Percentiles rank a stretch among this genome's conserved stretches.
These are phyloP conservation scores for Ilyonectria robusta DNA, from an alignment of 2,329 filamentous ascomycete genomes.

Conservation along the genomic window DNA sequence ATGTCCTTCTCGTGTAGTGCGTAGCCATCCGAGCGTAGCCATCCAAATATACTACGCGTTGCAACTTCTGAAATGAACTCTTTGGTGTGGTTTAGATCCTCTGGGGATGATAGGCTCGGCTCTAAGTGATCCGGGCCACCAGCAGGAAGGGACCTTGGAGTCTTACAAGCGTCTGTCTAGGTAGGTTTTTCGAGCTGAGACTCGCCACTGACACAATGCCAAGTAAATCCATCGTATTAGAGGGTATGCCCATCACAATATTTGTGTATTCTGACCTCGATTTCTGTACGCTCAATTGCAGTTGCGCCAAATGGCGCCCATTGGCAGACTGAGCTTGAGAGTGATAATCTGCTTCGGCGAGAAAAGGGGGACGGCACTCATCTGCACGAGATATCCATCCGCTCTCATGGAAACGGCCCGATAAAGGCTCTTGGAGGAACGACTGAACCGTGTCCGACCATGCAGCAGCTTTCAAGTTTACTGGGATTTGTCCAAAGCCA, in stretches of 20 bases:
- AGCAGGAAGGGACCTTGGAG: too few relatives aligned
- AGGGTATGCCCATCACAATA: not conserved
- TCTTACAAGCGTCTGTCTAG: not conserved
- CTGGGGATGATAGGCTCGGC: too few relatives aligned
- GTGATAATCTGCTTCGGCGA: not conserved
- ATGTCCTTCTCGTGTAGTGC: not conserved
- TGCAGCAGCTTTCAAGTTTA: not conserved
- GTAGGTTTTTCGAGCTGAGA: not conserved
- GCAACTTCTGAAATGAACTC: too few relatives aligned
- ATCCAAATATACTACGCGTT: too few relatives aligned
- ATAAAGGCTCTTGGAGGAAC: constrained; percentile 2
- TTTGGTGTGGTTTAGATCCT: too few relatives aligned
- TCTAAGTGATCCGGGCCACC: too few relatives aligned
- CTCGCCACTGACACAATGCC: not conserved
- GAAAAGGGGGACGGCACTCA: constrained; percentile 8
- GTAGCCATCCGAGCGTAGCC: too few relatives aligned
- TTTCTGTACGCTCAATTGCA: not conserved
- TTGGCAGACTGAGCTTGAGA: not conserved
- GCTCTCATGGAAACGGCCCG: not conserved
- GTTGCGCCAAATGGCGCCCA: constrained; percentile 13
- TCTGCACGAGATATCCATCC: constrained; percentile 3
- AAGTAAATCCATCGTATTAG: constrained; percentile 12
- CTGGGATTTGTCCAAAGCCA: not conserved
- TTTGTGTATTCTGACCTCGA: not conserved
- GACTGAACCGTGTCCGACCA: constrained; percentile 6